Evolutionary conservation across 2,329 filamentous ascomycete species (phyloP), one percentile per base, ranked within the genome.

Genomic region (Aspergillus sp.): DNA sequence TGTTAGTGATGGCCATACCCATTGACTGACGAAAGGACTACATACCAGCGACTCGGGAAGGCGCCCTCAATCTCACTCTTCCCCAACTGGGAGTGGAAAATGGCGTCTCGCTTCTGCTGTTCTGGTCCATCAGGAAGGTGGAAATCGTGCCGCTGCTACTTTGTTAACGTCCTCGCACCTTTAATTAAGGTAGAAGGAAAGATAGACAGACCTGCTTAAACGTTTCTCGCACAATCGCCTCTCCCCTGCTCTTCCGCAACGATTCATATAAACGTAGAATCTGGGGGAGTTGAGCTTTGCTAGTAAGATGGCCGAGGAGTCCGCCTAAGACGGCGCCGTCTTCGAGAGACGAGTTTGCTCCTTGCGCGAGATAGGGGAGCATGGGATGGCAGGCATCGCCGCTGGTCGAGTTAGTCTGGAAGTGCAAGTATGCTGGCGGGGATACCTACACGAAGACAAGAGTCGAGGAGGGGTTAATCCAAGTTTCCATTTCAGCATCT

Each of bases 271-370:
- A 48, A 12, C 69, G 66, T n/a, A 83, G 63, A 2, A 76, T 74
- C 15, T 71, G 64, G 0, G 77, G 77, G 2, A 86, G 57, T 0
- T 79, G 73, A 0, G 64, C 64, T 47, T 76, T 79, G 0, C 69
- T 70, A 35, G 75, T 71, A 9, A 87, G 74, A 3, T 80, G 76
- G 0, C 81, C 80, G 0, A 90, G 73, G 1, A 89, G 65, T 1
- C 79, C 76, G 0, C 87, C 87, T 0, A 90, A 72, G 0, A 88
- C 85, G 0, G 87, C 86, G 0, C 87, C 87, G 53, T 90, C 88
- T 66, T 90, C 87, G 1, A 90, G 77, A 0, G 84, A 83, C 0
- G 82, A 86, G 66, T 89, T 89, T 14, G 87, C 87, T 0, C 88
- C 87, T 70, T 86, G 88, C 0, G 84, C 87, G 27, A 86, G 76